Evolutionary conservation across 148 eudicot species (phyloP).

Genomic region (Arbutus unedo): DNA sequence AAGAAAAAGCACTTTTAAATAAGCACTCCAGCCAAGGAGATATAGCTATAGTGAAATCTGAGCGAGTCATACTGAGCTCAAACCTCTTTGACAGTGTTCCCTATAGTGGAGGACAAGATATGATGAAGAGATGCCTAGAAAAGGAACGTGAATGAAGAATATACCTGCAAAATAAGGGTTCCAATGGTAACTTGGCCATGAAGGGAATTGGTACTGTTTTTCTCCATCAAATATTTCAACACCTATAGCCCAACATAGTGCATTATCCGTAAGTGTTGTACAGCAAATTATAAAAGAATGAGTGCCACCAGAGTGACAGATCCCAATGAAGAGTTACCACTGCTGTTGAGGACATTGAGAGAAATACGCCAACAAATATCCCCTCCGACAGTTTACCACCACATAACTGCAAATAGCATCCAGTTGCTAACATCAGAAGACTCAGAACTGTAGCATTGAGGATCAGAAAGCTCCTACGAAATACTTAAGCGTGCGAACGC

Average conservation of each 20-base stretch:
- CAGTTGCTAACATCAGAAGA: conserved; percentile 9
- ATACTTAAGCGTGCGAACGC: background rate
- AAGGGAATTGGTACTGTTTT: conserved; percentile 61
- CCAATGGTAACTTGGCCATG: conserved; percentile 94
- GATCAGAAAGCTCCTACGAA: background rate
- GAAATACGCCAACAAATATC: conserved; percentile 77
- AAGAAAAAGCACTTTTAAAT: background rate
- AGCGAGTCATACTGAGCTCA: background rate
- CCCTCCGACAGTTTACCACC: conserved; percentile 88
- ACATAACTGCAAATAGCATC: conserved; percentile 58
- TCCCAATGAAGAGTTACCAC: conserved; percentile 51
- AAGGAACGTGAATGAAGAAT: background rate
- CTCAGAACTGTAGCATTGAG: conserved; percentile 10
- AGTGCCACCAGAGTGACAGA: background rate
- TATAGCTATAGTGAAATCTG: background rate
- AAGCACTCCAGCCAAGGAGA: background rate
- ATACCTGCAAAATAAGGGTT: conserved; percentile 84
- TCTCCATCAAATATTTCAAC: conserved; percentile 88
- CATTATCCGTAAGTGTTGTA: conserved; percentile 9
- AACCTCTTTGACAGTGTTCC: background rate
- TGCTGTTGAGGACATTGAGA: conserved; percentile 93
- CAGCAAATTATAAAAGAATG: background rate
- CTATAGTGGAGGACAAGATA: background rate
- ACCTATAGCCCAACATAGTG: conserved; percentile 37
- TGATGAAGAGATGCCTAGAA: background rate